Base-by-base conservation (phyloP, 2,329 filamentous ascomycete genomes). In the Monosporascus sp. region DNA sequence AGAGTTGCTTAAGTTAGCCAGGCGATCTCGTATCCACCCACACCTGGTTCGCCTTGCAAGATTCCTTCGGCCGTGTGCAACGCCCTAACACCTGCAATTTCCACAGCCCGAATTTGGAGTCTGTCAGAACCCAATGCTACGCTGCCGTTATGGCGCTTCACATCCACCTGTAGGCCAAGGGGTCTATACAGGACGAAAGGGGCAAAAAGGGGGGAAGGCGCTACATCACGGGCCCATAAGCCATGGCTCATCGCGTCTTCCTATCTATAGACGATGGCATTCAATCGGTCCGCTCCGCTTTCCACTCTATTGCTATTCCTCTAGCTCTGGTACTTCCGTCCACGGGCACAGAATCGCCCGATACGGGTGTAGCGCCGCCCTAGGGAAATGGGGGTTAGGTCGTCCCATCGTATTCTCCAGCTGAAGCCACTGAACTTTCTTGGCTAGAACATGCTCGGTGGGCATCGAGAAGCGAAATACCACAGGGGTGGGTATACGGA, bases 401-500 rank as follows among this genome's bases (percentile, higher is more conserved):
- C 43, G 5, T 5, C 24, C 43, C 43, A 17, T 46, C 43, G 26
- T 31, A 24, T 18, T 45, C 43, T 31, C 43, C 24, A 46, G 26
- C 43, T 41, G 43, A 46, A 28, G 43, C n/a, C 43, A 26, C 26
- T n/a, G 15, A 24, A 31, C 31, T 17, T 24, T 17, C n/a, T 46
- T 26, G 44, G 51, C 40, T 49, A 18, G 28, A 3, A 49, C 22
- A 15, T 24, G 20, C n/a, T 41, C 17, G 8, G 18, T 41, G 15
- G 26, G 22, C 24, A 24, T 37, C 35, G 41, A 56, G 55, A 50
- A 55, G 47, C 55, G 48, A 43, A 55, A 9, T 28, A 26, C 17
- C 7, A 17, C 15, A 24, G 20, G 41, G 20, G 40, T 20, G 9
- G 3, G 14, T 24, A 15, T 14, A 46, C 7, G n/a, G 43, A 22